phyloP scores from a whole-genome alignment of 371 early-diverging fungal species.

The Coemansia sp. region DNA sequence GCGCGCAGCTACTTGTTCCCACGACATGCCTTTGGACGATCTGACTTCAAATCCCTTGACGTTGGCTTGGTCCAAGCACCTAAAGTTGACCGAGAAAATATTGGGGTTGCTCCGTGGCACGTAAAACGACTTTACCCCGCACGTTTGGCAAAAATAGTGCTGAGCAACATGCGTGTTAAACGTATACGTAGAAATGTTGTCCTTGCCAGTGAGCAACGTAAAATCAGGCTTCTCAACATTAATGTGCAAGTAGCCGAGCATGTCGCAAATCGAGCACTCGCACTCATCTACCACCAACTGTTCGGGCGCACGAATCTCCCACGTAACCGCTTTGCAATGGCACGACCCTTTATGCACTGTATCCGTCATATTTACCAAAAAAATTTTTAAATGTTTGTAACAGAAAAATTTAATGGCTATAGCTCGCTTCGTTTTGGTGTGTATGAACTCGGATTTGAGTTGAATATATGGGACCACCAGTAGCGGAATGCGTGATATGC shows the following conservation, averaged over 20 bases:
- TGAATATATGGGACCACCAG: slow-evolving; percentile 30
- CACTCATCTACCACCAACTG: slow-evolving; percentile 46
- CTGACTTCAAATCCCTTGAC: slow-evolving; percentile 19
- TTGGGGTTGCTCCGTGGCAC: slow-evolving; percentile 54
- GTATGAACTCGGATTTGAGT: background rate
- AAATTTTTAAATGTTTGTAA: background rate
- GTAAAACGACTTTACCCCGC: slow-evolving; percentile 52
- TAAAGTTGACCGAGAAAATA: slow-evolving; percentile 46
- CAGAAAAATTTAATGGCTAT: slow-evolving; percentile 3
- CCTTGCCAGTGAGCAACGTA: slow-evolving; percentile 18
- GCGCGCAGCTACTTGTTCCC: slow-evolving; percentile 37
- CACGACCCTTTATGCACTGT: slow-evolving; percentile 45
- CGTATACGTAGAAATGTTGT: slow-evolving; percentile 44
- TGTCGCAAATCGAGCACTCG: slow-evolving; percentile 52
- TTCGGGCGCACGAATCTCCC: slow-evolving; percentile 43
- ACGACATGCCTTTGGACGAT: slow-evolving; percentile 40
- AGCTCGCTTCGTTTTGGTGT: slow-evolving; percentile 16
- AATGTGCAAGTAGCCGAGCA: slow-evolving; percentile 49
- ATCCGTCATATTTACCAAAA: background rate
- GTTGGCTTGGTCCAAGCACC: slow-evolving; percentile 41
- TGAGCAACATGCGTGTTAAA: slow-evolving; percentile 51
- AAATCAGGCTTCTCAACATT: slow-evolving; percentile 41
- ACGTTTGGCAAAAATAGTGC: slow-evolving; percentile 53
- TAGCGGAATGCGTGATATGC: slow-evolving; percentile 44
- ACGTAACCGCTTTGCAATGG: slow-evolving; percentile 50